These are phyloP conservation scores for Aspergillus flavus DNA, from an alignment of 2,329 filamentous ascomycete genomes.

Conservation along the genomic window DNA sequence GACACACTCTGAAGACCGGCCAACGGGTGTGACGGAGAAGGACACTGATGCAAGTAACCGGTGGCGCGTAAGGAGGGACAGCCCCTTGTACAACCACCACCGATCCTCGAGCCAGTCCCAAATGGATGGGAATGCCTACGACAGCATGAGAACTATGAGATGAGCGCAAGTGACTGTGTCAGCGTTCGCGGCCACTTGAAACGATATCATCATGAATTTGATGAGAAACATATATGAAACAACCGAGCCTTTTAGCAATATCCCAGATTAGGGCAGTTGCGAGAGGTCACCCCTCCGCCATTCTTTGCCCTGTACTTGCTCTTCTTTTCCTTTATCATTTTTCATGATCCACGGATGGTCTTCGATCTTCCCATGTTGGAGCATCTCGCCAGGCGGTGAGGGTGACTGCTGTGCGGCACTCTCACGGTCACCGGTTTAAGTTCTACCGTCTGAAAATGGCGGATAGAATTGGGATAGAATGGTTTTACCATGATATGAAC, in stretches of 20 bases:
- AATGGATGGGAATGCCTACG: conserved; percentile 16
- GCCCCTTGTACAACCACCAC: conserved; percentile 20
- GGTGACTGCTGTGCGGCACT: conserved; percentile 20
- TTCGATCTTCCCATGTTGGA: neutral
- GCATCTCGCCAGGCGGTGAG: neutral
- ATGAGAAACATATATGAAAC: conserved; percentile 6
- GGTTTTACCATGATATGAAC: neutral
- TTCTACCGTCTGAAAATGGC: conserved; percentile 14
- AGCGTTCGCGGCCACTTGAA: conserved; percentile 13
- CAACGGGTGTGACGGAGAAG: conserved; percentile 20
- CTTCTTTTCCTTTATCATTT: conserved; percentile 3
- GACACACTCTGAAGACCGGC: conserved; percentile 37
- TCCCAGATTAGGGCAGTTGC: neutral
- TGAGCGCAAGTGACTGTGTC: conserved; percentile 11
- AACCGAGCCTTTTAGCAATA: neutral
- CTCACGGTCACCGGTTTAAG: neutral
- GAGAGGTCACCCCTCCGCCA: neutral
- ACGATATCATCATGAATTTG: conserved; percentile 13
- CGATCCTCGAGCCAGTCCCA: conserved; percentile 18
- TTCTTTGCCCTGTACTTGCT: neutral
- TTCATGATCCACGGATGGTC: neutral
- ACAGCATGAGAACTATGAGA: conserved; percentile 16
- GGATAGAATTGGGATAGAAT: conserved; percentile 17
- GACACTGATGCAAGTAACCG: conserved; percentile 16
- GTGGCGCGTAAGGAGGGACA: conserved; percentile 15